These are phyloP conservation scores for Nothophaeocryptopus gaeumannii DNA, from an alignment of 2,329 filamentous ascomycete genomes.

Conservation along the genomic window DNA sequence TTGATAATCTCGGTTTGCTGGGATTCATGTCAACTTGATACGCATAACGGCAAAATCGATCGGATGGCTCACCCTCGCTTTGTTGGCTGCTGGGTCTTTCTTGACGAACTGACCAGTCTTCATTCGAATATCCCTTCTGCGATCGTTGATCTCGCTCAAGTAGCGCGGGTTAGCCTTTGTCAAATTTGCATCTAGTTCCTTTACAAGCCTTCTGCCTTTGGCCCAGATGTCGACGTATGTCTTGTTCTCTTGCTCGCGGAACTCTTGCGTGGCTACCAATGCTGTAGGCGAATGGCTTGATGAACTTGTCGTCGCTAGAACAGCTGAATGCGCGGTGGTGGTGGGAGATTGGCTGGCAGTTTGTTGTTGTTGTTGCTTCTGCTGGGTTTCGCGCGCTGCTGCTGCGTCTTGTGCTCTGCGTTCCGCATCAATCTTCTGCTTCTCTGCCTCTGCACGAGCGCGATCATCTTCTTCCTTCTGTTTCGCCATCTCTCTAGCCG, in stretches of 20 bases:
- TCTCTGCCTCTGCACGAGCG: slow-evolving; percentile 5
- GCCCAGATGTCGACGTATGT: slow-evolving; percentile 8
- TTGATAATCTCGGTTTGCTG: slow-evolving; percentile 10
- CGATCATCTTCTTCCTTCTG: slow-evolving; percentile 3
- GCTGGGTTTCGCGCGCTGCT: slow-evolving; percentile 9
- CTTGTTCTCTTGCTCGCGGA: slow-evolving; percentile 13
- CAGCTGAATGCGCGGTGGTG: neutral
- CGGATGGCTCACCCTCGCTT: slow-evolving; percentile 10
- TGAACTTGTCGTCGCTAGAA: neutral
- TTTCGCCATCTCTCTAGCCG: neutral
- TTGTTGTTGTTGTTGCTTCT: slow-evolving; percentile 3
- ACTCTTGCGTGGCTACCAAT: slow-evolving; percentile 5
- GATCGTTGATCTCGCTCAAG: too few relatives aligned
- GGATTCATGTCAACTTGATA: too few relatives aligned
- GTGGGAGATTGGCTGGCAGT: neutral
- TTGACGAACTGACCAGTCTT: slow-evolving; percentile 11
- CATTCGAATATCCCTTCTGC: too few relatives aligned
- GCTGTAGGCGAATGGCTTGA: slow-evolving; percentile 1
- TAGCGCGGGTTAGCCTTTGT: too few relatives aligned
- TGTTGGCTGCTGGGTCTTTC: slow-evolving; percentile 7
- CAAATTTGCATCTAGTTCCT: too few relatives aligned
- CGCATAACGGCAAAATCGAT: neutral
- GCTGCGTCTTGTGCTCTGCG: slow-evolving; percentile 9
- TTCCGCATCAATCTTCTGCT: neutral
- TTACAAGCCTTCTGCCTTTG: too few relatives aligned